Evolutionary conservation across 225 moss, liverwort and hornwort genomes (phyloP).

Genomic region (Polytrichum formosum): DNA sequence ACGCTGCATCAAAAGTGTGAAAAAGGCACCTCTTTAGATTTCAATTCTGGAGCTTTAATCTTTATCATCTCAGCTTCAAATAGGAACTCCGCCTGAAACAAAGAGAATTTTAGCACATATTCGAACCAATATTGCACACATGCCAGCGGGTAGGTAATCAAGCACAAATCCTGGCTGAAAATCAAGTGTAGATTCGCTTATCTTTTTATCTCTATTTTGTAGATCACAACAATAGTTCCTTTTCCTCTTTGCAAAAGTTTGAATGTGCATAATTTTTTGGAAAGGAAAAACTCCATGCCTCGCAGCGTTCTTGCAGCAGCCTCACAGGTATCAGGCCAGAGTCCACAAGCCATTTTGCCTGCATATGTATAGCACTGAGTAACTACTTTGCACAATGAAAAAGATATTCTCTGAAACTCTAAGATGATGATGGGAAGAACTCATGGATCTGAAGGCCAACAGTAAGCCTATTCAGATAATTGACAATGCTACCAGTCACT

Average conservation of each 20-base stretch:
- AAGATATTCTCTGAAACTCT: neutral
- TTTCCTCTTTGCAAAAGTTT: too few relatives aligned
- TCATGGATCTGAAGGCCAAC: neutral
- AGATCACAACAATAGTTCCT: too few relatives aligned
- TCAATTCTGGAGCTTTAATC: constrained; percentile 92
- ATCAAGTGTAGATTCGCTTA: too few relatives aligned
- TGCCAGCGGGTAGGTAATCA: too few relatives aligned
- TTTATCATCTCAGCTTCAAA: constrained; percentile 99
- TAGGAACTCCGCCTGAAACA: constrained; percentile 86
- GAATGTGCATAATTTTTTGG: too few relatives aligned
- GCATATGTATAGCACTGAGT: constrained; percentile 20
- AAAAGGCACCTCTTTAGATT: constrained; percentile 85
- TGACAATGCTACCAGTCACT: too few relatives aligned
- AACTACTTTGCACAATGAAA: neutral
- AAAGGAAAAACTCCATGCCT: constrained; percentile 49
- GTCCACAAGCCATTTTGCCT: constrained; percentile 99
- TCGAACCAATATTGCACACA: neutral
- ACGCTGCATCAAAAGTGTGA: neutral
- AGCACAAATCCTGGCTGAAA: too few relatives aligned
- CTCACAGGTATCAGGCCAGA: constrained; percentile 83
- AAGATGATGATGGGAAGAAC: neutral
- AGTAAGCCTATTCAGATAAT: too few relatives aligned
- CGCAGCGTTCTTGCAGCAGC: constrained; percentile 96
- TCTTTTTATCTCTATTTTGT: too few relatives aligned
- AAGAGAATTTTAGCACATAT: constrained; percentile 9